Conservation (phyloP, 1,139 yeast genomes). For the Zygosaccharomyces sapae region DNA sequence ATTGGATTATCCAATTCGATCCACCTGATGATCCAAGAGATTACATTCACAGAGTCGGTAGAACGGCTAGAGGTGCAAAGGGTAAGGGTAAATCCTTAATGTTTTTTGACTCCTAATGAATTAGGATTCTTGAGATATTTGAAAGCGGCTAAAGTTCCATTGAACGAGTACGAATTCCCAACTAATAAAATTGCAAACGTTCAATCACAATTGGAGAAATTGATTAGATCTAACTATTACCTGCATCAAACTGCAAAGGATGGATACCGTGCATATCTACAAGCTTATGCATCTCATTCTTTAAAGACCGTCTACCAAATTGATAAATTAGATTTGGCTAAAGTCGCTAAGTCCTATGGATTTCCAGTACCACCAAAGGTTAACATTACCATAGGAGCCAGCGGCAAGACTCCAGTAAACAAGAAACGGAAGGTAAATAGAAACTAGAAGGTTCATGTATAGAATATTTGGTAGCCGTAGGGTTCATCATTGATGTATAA, state of each 20-base stretch:
- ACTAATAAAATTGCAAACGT: conserved; percentile 89
- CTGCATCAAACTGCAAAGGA: conserved; percentile 94
- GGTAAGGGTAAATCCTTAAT: conserved; percentile 92
- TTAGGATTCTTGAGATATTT: conserved; percentile 90
- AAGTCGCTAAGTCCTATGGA: conserved; percentile 94
- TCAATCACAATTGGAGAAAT: conserved; percentile 86
- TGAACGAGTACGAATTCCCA: conserved; percentile 96
- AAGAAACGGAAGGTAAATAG: conserved; percentile 31
- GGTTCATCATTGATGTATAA: conserved; percentile 3
- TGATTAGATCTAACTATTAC: conserved; percentile 88
- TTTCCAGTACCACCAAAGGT: conserved; percentile 96
- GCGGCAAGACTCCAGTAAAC: conserved; percentile 54
- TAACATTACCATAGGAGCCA: conserved; percentile 90
- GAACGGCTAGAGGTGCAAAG: conserved; percentile 92
- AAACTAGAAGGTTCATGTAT: conserved; percentile 10
- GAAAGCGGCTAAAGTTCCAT: conserved; percentile 94
- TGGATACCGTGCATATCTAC: conserved; percentile 92
- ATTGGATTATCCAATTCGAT: conserved; percentile 96
- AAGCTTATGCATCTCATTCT: conserved; percentile 95
- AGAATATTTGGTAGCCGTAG: conserved; percentile 5
- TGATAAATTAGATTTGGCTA: conserved; percentile 86
- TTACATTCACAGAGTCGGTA: conserved; percentile 95
- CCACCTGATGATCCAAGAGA: conserved; percentile 99
- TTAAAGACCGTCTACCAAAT: conserved; percentile 93
- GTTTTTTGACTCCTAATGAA: conserved; percentile 92